Base-by-base conservation (phyloP, 768 basidiomycete genomes). In the Hericium erinaceus region DNA sequence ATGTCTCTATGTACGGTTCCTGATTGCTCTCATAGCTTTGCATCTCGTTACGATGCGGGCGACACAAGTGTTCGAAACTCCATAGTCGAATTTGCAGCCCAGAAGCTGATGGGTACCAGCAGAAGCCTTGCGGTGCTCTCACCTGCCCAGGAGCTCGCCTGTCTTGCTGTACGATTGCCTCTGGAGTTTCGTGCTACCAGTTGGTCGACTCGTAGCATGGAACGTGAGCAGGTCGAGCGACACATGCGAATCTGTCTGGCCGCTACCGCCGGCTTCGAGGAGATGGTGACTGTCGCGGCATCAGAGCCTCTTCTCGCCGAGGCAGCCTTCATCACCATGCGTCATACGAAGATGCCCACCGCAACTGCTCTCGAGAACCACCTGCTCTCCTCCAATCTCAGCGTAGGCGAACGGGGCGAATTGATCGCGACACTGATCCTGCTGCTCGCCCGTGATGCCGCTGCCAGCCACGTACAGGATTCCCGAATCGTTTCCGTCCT, bases 281-380 rank as follows among this genome's bases (percentile, higher is more conserved):
- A 44, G 26, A 48, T 65, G 26, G 50, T 65, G 55, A 71, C 69
- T 49, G 49, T 61, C 8, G 60, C 64, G 5, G 50, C 64, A 3
- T 70, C 69, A 1, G 69, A 70, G 57, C 69, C 70, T 12, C 40
- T 69, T 22, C 61, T 71, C 13, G 64, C 67, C 1, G 69, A 70
- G 59, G 69, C 67, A n/a, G 61, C 69, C 12, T 63, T 46, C 52
- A 15, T 24, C 11, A 24, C 63, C 44, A 64, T 65, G 64, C 38
- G 33, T 20, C 20, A 22, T 10, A 10, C 41, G 6, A 41, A 53
- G 22, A 39, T 56, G 18, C 55, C 55, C 26, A n/a, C 53, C 10
- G 38, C 48, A n/a, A n/a, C 53, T 13, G 28, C 48, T 11, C 44
- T 58, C 15, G 11, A 39, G 24, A 24, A 54, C n/a, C 48, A 58